Conservation (phyloP, 139 green algal genomes). For the Eudorina sp. region DNA sequence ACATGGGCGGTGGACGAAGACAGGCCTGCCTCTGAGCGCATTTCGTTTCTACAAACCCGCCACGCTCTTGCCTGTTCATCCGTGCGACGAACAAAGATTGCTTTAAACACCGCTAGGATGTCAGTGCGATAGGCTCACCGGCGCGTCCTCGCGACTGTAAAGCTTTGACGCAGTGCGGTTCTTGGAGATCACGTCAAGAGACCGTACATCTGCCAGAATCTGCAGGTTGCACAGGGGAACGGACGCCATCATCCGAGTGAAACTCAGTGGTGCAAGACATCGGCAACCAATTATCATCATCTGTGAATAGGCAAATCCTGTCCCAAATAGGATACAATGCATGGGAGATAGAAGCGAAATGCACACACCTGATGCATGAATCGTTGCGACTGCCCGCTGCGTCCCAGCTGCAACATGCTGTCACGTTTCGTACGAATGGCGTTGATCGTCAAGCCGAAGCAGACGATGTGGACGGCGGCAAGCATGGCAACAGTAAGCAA, state of each 20-base stretch:
- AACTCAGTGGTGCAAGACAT: neutral
- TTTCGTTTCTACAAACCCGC: no score
- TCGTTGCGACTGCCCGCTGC: conserved; percentile 3
- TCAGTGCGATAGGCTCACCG: neutral
- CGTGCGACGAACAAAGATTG: no score
- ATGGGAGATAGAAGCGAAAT: no score
- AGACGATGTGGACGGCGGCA: neutral
- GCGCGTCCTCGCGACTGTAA: neutral
- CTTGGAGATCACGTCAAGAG: neutral
- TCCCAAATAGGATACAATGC: no score
- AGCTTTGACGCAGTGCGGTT: neutral
- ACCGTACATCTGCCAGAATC: conserved; percentile 5
- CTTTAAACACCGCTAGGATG: no score
- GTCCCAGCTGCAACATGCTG: conserved; percentile 6
- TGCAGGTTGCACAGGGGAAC: neutral
- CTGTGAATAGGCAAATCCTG: neutral
- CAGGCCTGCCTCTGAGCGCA: no score
- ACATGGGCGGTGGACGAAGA: no score
- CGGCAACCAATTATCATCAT: neutral
- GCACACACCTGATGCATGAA: conserved; percentile 32
- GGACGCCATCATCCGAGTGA: neutral
- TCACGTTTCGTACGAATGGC: neutral
- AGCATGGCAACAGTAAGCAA: neutral
- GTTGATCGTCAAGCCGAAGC: neutral
- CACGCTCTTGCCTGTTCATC: no score